A percentile compares a stretch with the other conserved stretches of the same genome.
These are phyloP conservation scores for Tricholoma terreum DNA, from an alignment of 768 basidiomycete genomes.

Conservation along the genomic window DNA sequence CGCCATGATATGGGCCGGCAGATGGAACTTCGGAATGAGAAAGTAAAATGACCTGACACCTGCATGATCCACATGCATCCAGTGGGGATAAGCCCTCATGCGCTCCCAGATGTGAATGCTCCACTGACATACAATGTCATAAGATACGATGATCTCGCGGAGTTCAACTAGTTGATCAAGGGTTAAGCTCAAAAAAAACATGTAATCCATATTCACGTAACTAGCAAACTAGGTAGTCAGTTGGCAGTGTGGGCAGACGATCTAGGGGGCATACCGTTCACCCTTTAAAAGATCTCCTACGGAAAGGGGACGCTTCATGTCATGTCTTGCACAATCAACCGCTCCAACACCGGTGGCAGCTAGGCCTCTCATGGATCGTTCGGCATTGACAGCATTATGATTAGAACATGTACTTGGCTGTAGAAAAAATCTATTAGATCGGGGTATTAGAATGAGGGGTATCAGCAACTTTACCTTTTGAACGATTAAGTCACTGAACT, in stretches of 20 bases:
- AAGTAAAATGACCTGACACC: background rate
- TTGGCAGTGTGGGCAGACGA: background rate
- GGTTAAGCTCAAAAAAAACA: slow-evolving; percentile 1
- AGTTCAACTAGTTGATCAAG: background rate
- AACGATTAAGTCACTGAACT: too few species aligned
- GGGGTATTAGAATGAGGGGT: background rate
- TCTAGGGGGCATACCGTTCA: background rate
- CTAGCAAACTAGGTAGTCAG: background rate
- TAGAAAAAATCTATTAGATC: background rate
- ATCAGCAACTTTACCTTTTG: slow-evolving; percentile 1
- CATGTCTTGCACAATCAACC: slow-evolving; percentile 1
- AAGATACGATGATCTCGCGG: background rate
- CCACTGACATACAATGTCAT: slow-evolving; percentile 3
- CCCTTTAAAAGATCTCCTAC: background rate
- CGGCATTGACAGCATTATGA: background rate
- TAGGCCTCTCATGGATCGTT: background rate
- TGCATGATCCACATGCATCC: background rate
- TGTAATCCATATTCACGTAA: too few species aligned
- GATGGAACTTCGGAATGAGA: too few species aligned
- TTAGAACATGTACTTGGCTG: slow-evolving; percentile 2
- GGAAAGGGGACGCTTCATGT: background rate
- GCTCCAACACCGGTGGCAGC: slow-evolving; percentile 2
- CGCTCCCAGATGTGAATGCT: background rate
- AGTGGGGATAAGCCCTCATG: too few species aligned
- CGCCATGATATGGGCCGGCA: too few species aligned